Base-by-base conservation (phyloP, 148 eudicot genomes). In the Rhododendron kiyosumense region DNA sequence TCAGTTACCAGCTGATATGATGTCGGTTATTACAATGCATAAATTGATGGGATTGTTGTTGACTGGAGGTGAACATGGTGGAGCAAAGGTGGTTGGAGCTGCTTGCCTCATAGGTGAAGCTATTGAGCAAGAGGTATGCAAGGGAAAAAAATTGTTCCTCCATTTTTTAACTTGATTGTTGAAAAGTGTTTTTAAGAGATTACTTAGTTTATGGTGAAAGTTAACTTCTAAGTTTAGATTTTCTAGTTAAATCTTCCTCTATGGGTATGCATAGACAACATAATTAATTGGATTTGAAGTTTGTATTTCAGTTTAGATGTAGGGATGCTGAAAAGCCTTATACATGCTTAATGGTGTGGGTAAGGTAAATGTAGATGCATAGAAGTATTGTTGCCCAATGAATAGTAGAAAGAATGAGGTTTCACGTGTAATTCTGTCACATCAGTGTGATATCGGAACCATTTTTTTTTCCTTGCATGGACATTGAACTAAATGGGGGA, bases 21-120 rank as follows among this genome's bases (percentile, higher is more conserved):
- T 97, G 99, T 86, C 99, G 1, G 95, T 97, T 85, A 93, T 97
- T 63, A 93, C 98, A 49, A 95, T 97, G 99, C 99, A 97, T 89
- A 97, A 95, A 91, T 36, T 97, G 88, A 93, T 92, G 93, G 98
- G 87, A 30, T 74, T 95, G 91, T 74, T 97, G 89, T 92, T 97
- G 96, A 87, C 92, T 12, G 98, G 98, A 46, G 93, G 89, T 57
- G 98, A 92, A 79, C 88, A 94, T 84, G 98, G 98, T 38, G 46
- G 86, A 83, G 93, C 94, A 2, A 90, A 91, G 89, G 98, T 97
- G 83, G 96, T 97, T 43, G 92, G 91, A n/a, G 95, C 94, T 84
- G 95, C 99, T 86, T 94, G 98, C 78, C 61, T 81, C 3, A 87
- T 97, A 13, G 99, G 99, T 41, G 99, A 97, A 61, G 96, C 98